Evolutionary conservation across 257 asterid species (phyloP), one percentile per base, ranked within the genome.

Genomic region (Asclepias syriaca): DNA sequence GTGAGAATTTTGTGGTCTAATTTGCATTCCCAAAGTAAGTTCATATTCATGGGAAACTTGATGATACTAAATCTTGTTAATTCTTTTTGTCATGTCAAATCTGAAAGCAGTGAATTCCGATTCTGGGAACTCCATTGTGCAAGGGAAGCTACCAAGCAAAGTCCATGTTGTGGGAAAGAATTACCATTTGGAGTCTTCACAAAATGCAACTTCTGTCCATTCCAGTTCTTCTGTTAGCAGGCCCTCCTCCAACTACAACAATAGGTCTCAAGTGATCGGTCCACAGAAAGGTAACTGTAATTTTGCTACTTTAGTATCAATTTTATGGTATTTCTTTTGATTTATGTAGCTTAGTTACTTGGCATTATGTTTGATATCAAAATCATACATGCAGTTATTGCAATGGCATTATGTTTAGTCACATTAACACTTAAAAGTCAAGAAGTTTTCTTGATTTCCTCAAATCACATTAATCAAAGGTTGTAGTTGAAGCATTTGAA

Each of bases 161-260:
- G 55, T 74, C 74, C 84, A 80, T 69, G 86, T 76, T 60, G 77
- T 67, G 71, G 95, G 86, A 77, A 87, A 88, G 84, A 84, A 80
- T 84, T 87, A 82, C 72, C 88, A 49, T 54, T 65, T 63, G 50
- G 96, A 88, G 74, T 64, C 85, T 77, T 73, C 72, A 16, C 91
- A 79, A 70, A 70, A 69, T 77, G 67, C 83, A 55, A 70, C 92
- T 63, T 84, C 87, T 72, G 71, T 76, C 77, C 81, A 55, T 64
- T 68, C 83, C 43, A 81, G 80, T 76, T 81, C 93, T 73, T 69
- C 95, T 66, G 75, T 75, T 74, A 83, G 91, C 75, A 77, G 95
- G 85, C 95, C 96, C 45, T 82, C 97, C 19, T 92, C 96, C 65
- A 88, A 83, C 70, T 87, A 84, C 85, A 87, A 79, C 85, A 86